Evolutionary conservation across 805 yeast species (phyloP), one percentile per base, ranked within the genome.

Genomic region (Wickerhamiella kazuoi): DNA sequence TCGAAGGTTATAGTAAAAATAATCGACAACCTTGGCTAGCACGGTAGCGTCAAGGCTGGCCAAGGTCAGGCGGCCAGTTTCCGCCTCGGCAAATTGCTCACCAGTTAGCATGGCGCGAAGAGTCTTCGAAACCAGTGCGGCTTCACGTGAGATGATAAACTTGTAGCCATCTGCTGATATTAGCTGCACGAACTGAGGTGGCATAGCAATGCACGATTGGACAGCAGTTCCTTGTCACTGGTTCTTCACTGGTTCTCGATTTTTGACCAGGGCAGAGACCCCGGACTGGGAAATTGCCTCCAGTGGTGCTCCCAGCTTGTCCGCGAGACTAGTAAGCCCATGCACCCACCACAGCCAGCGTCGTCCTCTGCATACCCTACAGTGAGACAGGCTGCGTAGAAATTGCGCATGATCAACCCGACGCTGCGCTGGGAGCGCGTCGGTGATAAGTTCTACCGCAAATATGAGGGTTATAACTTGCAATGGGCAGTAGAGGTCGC

Each of bases 1-100:
- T 49, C 79, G 76, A 43, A 67, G 55, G 49, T 79, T 74, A 53
- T 80, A 86, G 53, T 79, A 75, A 26, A 87, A 59, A 50, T 90
- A 87, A 49, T 87, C 96, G 32, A 81, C 78, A 9, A 87, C 76
- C 49, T 82, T 80, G 45, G 74, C 79, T 34, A 90, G 61, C 17
- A 84, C 66, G 26, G 69, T 69, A 0, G 80, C 78, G 43, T 79
- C 79, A 57, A 84, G 71, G 44, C 77, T 82, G 50, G 65, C 65
- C 7, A 76, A 52, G 18, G 55, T 61, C 34, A 83, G 72, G 34
- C 62, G 63, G 31, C 60, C 79, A 50, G 57, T 74, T 46, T 62
- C 66, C 29, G 67, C 72, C 63, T 72, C 93, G 61, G 60, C 71
- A 62, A 69, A 72, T 38, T 68, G 65, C 36, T 52, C 51, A 11